phyloP scores from a whole-genome alignment of 352 stramenopile genomes.

The Phytophthora crassamura region DNA sequence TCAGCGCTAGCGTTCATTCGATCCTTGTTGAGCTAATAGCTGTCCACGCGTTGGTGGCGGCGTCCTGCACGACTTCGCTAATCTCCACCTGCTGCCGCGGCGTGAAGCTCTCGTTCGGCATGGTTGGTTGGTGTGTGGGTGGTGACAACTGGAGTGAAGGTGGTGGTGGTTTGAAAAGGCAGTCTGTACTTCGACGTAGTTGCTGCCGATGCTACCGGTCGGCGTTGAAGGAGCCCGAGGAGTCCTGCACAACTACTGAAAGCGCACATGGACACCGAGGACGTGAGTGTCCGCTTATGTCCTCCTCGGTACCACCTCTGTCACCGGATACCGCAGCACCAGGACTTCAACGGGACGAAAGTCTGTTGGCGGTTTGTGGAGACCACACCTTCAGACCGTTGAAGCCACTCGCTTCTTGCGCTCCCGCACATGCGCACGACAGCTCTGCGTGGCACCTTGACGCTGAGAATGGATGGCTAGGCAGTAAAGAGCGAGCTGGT shows the following conservation, averaged over 20 bases:
- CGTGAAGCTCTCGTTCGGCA: slow-evolving; percentile 84
- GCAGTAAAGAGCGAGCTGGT: not conserved
- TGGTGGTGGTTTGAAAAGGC: not conserved
- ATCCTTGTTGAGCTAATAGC: no score
- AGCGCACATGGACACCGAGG: no score
- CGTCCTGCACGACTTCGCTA: slow-evolving; percentile 71
- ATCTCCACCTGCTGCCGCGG: slow-evolving; percentile 65
- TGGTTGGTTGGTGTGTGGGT: slow-evolving; percentile 18
- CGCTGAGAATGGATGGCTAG: slow-evolving; percentile 2
- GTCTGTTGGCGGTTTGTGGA: not conserved
- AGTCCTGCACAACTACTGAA: no score
- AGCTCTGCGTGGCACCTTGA: not conserved
- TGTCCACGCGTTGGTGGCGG: slow-evolving; percentile 59
- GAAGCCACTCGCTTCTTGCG: not conserved
- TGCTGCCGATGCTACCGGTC: not conserved
- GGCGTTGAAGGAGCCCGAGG: no score
- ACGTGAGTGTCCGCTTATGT: slow-evolving; percentile 4
- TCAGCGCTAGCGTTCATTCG: no score
- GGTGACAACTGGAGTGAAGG: not conserved
- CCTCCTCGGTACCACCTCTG: slow-evolving; percentile 3
- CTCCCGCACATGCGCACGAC: slow-evolving; percentile 15
- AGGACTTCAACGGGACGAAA: slow-evolving; percentile 17
- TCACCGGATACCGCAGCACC: slow-evolving; percentile 19
- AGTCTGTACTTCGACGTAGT: no score
- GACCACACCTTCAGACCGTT: not conserved